Evolutionary conservation across 2,329 filamentous ascomycete genomes (phyloP).

Genomic region (Ophiocordyceps camponoti-leonardi): DNA sequence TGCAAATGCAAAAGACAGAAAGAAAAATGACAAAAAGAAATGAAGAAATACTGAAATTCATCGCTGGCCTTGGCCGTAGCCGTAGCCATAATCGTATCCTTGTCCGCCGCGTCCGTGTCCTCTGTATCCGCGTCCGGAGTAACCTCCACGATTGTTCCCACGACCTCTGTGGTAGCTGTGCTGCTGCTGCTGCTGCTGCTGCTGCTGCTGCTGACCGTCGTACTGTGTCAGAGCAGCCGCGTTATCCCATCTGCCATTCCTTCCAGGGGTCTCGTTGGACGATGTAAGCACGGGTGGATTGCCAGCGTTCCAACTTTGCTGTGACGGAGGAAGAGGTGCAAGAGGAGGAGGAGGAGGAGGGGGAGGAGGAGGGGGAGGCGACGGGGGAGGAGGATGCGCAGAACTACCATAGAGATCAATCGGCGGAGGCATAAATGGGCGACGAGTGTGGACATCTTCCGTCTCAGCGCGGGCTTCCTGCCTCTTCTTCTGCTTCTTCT

Average conservation of each 20-base stretch:
- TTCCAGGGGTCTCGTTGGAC: not conserved
- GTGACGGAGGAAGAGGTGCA: not conserved
- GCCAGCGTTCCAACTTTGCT: not conserved
- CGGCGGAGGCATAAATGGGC: conserved; percentile 7
- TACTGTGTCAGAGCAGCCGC: conserved; percentile 5
- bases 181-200: conserved; percentile 2
- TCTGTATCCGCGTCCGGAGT: conserved; percentile 13
- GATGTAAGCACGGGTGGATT: conserved; percentile 8
- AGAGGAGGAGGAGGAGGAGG: not conserved
- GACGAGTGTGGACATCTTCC: too few relatives aligned
- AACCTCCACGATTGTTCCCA: conserved; percentile 11
- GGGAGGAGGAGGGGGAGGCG: conserved; percentile 6
- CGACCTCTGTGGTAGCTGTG: conserved; percentile 9
- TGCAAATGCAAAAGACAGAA: not conserved
- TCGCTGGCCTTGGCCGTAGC: not conserved
- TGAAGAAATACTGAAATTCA: not conserved
- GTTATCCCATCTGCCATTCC: too few relatives aligned
- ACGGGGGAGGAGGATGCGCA: conserved; percentile 16
- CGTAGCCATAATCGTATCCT: conserved; percentile 1
- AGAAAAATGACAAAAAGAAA: not conserved
- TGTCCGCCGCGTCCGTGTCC: conserved; percentile 5
- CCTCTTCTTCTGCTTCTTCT: too few relatives aligned
- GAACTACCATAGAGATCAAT: conserved; percentile 23
- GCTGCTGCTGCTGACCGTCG: not conserved
- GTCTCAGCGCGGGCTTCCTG: too few relatives aligned